phyloP scores from a whole-genome alignment of 345 rosid genomes.

The Populus tremula region DNA sequence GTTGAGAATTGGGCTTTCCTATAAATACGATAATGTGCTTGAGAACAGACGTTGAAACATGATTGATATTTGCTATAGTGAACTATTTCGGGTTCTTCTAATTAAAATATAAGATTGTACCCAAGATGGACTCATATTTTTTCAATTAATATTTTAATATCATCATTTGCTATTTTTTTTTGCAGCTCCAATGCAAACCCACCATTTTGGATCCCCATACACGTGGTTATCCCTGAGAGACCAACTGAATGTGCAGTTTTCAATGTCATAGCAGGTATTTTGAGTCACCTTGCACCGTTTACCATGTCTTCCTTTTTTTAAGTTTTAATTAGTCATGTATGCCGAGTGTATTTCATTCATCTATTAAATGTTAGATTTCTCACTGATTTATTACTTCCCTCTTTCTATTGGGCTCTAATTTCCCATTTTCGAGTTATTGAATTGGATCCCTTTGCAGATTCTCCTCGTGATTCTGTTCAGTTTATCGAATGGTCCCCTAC shows the following conservation, averaged over 20 bases:
- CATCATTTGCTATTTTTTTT: background rate
- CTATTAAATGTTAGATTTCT: background rate
- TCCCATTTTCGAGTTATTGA: background rate
- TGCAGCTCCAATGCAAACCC: conserved; percentile 82
- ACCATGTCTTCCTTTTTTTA: background rate
- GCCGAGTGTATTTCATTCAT: background rate
- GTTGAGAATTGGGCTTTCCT: background rate
- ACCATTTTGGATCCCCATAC: conserved; percentile 98
- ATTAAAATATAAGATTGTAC: background rate
- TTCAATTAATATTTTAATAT: background rate
- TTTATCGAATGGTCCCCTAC: conserved; percentile 98
- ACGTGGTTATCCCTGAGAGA: conserved; percentile 89
- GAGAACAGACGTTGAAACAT: background rate
- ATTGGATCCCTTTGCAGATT: conserved; percentile 50
- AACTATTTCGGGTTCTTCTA: background rate
- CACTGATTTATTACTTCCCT: background rate
- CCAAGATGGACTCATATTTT: background rate
- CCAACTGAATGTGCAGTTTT: conserved; percentile 92
- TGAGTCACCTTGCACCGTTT: conserved; percentile 9
- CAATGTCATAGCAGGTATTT: conserved; percentile 88
- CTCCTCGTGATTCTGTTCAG: conserved; percentile 99
- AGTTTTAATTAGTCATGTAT: background rate
- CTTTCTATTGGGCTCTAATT: background rate
- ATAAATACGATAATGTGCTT: background rate
- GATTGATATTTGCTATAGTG: background rate